phyloP scores from a whole-genome alignment of 2,329 filamentous ascomycete species.

The Dactylellina sp. region DNA sequence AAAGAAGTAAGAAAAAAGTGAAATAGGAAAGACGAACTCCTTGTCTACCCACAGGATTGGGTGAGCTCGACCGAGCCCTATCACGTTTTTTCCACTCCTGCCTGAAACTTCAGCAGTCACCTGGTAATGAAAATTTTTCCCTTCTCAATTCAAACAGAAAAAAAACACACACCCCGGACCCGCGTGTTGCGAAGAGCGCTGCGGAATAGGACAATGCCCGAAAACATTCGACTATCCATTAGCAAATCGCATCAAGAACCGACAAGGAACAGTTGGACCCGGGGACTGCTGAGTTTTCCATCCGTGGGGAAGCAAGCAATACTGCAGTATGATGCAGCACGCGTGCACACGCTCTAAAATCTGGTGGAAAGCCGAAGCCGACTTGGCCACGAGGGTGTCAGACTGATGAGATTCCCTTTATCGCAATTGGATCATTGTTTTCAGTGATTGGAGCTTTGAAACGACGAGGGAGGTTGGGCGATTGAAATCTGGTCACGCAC shows the following conservation, averaged over 20 bases:
- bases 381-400: slow-evolving; percentile 29
- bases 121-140: slow-evolving; percentile 50
- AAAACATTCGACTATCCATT: slow-evolving; percentile 28
- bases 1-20: slow-evolving; percentile 4
- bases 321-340: background rate
- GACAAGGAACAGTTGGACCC: slow-evolving; percentile 30
- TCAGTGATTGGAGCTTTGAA: slow-evolving; percentile 29
- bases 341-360: slow-evolving; percentile 29
- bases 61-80: slow-evolving; percentile 42
- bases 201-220: slow-evolving; percentile 36
- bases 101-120: slow-evolving; percentile 39
- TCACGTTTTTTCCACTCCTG: slow-evolving; percentile 39
- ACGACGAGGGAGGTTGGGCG: slow-evolving; percentile 33
- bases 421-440: slow-evolving; percentile 40
- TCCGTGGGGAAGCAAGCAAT: background rate
- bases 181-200: slow-evolving; percentile 42
- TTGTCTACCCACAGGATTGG: slow-evolving; percentile 26
- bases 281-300: slow-evolving; percentile 17
- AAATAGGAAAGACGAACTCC: slow-evolving; percentile 54
- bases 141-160: background rate
- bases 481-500: slow-evolving; percentile 36
- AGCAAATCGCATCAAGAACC: slow-evolving; percentile 46
- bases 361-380: slow-evolving; percentile 25
- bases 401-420: background rate
- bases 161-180: slow-evolving; percentile 11